Evolutionary conservation across 1,284 basidiomycete species (phyloP), one percentile per base, ranked within the genome.

Genomic region (Tranzscheliella williamsii): DNA sequence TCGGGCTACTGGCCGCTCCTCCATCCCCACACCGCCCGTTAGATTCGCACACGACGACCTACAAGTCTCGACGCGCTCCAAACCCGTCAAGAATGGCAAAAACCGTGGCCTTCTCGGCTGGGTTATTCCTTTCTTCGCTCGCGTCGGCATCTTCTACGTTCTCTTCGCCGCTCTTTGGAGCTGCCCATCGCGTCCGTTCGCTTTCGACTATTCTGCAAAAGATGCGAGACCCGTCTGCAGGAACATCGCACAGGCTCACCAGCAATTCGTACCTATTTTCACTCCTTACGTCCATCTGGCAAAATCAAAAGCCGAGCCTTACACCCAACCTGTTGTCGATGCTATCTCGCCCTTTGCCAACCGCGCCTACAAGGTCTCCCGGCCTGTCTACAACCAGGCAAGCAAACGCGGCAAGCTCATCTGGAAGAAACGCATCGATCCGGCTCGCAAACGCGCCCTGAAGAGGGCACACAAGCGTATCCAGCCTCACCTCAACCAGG

Each of bases 371-470:
- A 66, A 61, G 43, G 47, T 56, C 8, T 41, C 50, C 7, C 42
- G 57, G 18, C 73, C 73, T 35, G 42, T 60, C 53, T 46, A 56
- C 27, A 38, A 47, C n/a, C 44, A 61, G 34, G 52, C 60, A 9
- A 31, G 56, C 24, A 62, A 62, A 53, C 54, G 63, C 15, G 64
- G 54, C 2, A 60, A 55, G 30, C 51, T 44, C 21, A 42, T 67
- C 8, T 76, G 67, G 62, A 64, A 65, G 41, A 58, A 48, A 41
- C 67, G 67, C 36, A 65, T 73, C 27, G 67, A 73, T 23, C 72
- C 72, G 13, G 56, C 56, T 12, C 53, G 68, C 16, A 63, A 56
- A 30, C 54, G 47, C 9, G 47, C 64, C 9, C 34, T 67, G 41
- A 76, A 73, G 48, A 43, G 46, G 9, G 66, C 48, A 15, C 45